Evolutionary conservation across 2,329 filamentous ascomycete genomes (phyloP).

Genomic region (Aphanocladium album): DNA sequence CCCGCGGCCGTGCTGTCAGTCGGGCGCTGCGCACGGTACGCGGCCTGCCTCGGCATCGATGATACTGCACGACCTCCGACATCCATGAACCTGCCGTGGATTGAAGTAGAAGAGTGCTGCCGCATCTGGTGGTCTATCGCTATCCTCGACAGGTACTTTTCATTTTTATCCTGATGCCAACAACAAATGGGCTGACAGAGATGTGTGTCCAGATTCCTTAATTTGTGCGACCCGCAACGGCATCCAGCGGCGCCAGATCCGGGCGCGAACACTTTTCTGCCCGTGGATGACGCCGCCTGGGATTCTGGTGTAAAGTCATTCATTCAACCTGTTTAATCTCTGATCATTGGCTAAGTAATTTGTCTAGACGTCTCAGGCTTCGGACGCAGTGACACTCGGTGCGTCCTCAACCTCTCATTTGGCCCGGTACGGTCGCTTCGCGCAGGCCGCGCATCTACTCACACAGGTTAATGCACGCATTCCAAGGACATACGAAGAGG

Average conservation of each 20-base stretch:
- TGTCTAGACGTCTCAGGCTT: neutral
- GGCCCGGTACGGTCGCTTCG: constrained; percentile 14
- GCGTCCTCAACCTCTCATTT: constrained; percentile 6
- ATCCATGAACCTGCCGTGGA: neutral
- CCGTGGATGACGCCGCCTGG: constrained; percentile 10
- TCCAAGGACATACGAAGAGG: neutral
- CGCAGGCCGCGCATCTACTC: constrained; percentile 15
- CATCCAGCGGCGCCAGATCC: constrained; percentile 12
- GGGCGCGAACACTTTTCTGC: neutral
- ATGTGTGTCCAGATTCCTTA: constrained; percentile 2
- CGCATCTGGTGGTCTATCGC: constrained; percentile 15
- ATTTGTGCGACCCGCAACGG: neutral
- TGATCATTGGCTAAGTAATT: neutral
- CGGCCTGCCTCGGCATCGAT: constrained; percentile 8
- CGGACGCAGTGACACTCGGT: neutral
- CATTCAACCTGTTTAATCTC: neutral
- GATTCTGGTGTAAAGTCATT: constrained; percentile 4
- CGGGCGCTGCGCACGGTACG: constrained; percentile 11
- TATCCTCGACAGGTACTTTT: constrained; percentile 12
- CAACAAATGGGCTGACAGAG: neutral
- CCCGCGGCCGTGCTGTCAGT: constrained; percentile 9
- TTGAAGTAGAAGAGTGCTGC: constrained; percentile 12
- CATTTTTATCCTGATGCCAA: neutral
- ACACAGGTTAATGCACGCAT: constrained; percentile 8
- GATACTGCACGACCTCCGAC: neutral